Conservation (phyloP, 495 filamentous ascomycete species). For the Lasiosphaeriaceae sp. region DNA sequence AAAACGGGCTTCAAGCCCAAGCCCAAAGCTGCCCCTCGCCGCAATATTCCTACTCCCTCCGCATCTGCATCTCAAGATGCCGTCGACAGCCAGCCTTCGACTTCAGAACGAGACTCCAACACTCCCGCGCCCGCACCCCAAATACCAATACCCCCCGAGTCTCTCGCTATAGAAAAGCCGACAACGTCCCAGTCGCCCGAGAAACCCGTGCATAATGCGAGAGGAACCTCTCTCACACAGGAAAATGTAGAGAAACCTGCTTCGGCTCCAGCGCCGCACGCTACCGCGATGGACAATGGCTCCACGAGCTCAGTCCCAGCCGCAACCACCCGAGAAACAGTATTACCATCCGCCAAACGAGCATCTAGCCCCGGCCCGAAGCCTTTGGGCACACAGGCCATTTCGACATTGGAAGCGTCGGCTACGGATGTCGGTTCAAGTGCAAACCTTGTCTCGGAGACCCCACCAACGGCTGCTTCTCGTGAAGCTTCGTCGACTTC, state of each 20-base stretch:
- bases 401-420: background rate
- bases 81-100: constrained; percentile 3
- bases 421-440: background rate
- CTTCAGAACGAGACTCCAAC: background rate
- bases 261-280: background rate
- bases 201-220: no score
- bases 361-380: background rate
- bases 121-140: constrained; percentile 5
- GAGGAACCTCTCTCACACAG: no score
- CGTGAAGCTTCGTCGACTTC: background rate
- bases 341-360: background rate
- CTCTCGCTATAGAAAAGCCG: background rate
- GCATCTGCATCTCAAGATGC: constrained; percentile 11
- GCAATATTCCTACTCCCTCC: constrained; percentile 7
- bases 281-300: background rate
- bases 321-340: background rate
- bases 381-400: background rate
- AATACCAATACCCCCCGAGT: background rate
- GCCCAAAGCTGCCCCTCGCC: constrained; percentile 17
- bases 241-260: background rate
- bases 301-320: background rate
- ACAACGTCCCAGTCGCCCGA: background rate
- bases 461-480: constrained; percentile 1
- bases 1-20: constrained; percentile 45
- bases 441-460: background rate